phyloP scores from a whole-genome alignment of 2,329 filamentous ascomycete species.

The Sarocladium kiliense region DNA sequence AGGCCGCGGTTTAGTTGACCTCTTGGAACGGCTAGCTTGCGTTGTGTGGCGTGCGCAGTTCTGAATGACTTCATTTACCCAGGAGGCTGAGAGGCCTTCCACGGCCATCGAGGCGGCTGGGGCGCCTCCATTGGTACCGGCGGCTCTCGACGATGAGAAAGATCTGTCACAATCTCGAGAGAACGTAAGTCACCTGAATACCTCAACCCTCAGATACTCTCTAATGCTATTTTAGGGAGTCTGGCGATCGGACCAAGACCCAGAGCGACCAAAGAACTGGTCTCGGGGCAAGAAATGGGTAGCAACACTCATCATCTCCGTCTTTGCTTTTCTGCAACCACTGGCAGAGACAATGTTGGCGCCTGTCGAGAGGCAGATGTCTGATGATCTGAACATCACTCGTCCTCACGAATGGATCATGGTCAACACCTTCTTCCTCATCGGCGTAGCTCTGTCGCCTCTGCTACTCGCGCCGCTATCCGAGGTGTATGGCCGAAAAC shows the following conservation, averaged over 20 bases:
- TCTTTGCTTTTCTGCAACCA: slow-evolving; percentile 4
- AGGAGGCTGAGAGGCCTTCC: background rate
- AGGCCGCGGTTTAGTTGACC: too few relatives aligned
- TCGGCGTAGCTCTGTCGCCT: background rate
- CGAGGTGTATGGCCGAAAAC: slow-evolving; percentile 3
- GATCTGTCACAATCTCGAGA: background rate
- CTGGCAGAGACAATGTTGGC: background rate
- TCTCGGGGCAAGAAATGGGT: background rate
- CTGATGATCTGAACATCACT: background rate
- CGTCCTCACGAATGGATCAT: background rate
- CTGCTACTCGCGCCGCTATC: slow-evolving; percentile 1
- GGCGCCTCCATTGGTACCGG: background rate
- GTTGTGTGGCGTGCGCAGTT: too few relatives aligned
- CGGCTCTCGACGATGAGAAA: background rate
- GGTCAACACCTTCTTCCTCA: slow-evolving; percentile 6
- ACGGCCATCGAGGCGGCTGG: background rate
- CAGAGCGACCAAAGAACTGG: slow-evolving; percentile 5
- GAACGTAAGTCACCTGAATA: background rate
- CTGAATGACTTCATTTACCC: background rate
- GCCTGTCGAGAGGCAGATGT: background rate
- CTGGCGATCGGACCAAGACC: background rate
- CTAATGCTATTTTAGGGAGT: too few relatives aligned
- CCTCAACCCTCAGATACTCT: too few relatives aligned
- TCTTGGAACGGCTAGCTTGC: too few relatives aligned
- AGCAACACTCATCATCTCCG: background rate